Evolutionary conservation across 139 green algal species (phyloP), one percentile per base, ranked within the genome.

Genomic region (Picochlorum sp.): DNA sequence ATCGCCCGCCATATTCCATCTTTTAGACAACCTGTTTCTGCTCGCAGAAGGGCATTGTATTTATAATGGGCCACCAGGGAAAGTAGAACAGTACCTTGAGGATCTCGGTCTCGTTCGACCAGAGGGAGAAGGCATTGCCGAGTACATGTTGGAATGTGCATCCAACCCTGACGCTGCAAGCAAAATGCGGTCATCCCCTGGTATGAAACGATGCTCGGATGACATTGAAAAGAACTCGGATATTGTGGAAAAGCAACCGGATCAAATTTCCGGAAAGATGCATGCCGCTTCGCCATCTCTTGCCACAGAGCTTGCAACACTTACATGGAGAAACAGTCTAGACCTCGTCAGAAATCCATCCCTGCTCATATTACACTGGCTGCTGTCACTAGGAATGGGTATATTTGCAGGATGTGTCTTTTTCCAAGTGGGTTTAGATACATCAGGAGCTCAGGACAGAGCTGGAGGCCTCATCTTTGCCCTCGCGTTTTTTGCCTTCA

Each of bases 401-500:
- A 31, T 86, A 31, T 62, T 86, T 30, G 71, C 73, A 23, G 84
- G 83, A 15, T 38, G 72, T 44, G 81, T 90, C 60, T 92, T 90
- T 68, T 85, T 66, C 56, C n/a, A 83, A 30, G 67, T 81, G 24
- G 16, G 60, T 7, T 37, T 69, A 7, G 77, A 83, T 67, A 81
- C 82, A 45, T 71, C 71, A 3, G 83, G 83, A 50, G 77, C 80
- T 1, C 82, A 91, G 63, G 86, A 89, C 67, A 78, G 74, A 14
- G 52, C 63, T 20, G 74, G 73, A 23, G 83, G 64, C 47, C 67
- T 92, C 55, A 92, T 95, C 74, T 94, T 95, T 64, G 69, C 77
- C 4, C 77, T 92, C 13, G 68, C 68, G 38, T 84, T 92, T 30
- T 79, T 90, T 4, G 85, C 77, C 49, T 89, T 94, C 71, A 86